Base-by-base conservation (phyloP, 805 yeast genomes). In the Blastobotrys chiropterorum region DNA sequence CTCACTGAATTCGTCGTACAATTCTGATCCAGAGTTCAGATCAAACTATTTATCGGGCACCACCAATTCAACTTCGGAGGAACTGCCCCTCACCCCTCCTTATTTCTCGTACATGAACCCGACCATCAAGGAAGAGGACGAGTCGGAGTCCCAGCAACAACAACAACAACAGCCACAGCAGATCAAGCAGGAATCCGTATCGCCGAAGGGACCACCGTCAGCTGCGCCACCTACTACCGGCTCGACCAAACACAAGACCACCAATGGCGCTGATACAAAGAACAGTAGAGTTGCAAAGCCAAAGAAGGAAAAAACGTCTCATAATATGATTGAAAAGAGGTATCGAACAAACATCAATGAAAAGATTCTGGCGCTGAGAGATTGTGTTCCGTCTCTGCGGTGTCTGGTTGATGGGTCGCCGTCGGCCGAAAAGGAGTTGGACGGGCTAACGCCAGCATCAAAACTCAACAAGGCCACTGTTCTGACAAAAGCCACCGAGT, bases 381-480 rank as follows among this genome's bases (percentile, higher is more conserved):
- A 85, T 59, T 84, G 88, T 2, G 95, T 87, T 15, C 95, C 95
- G 2, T 70, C 94, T 2, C 72, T 87, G 49, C 74, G 89, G 59
- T 80, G 83, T 39, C 83, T 83, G 5, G 72, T 80, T 14, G 50
- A 56, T 38, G 75, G 71, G 81, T 79, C 44, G 67, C 72, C 15
- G 74, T 72, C 2, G 66, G n/a, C 64, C 19, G 74, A 68, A n/a
- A 75, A 73, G 48, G 83, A 81, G 50, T 69, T 85, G 20, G 94
- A 86, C 56, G 95, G 94, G 2, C 72, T 86, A 34, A 75, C 83
- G 19, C 94, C 94, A 0, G 90, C 90, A 7, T 68, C 79, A 34
- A 85, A 85, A 63, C 71, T 87, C 51, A 86, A 85, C 66, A 86
- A 86, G 67, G 94, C 92, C 13, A 83, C 84, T 26, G 85, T 86